Conservation (phyloP, 2,329 filamentous ascomycete species). For the Penicillium rolfsii region DNA sequence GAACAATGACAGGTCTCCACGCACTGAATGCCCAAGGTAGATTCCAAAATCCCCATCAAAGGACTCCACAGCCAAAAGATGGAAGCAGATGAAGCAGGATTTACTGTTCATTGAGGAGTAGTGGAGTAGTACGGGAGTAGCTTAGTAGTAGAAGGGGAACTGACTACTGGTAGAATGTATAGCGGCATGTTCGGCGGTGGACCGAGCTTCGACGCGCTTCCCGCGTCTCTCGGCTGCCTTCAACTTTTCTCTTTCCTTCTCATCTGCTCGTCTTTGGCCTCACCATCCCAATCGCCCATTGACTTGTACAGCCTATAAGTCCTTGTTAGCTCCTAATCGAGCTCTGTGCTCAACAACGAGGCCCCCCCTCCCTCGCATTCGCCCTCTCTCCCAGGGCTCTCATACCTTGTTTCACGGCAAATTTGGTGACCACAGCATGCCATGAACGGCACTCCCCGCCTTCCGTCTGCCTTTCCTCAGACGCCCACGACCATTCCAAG, state of each 20-base stretch:
- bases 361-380: neutral
- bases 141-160: neutral
- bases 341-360: neutral
- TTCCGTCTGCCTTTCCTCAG: constrained; percentile 79
- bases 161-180: constrained; percentile 14
- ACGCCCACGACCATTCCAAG: constrained; percentile 63
- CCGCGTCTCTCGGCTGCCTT: constrained; percentile 31
- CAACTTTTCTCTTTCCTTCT: constrained; percentile 25
- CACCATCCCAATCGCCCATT: neutral
- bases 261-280: constrained; percentile 2
- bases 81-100: neutral
- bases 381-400: constrained; percentile 3
- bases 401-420: constrained; percentile 15
- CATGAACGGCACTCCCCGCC: constrained; percentile 82
- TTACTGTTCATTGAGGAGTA: neutral
- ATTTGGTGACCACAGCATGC: constrained; percentile 56
- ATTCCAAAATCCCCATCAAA: neutral
- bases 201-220: constrained; percentile 34
- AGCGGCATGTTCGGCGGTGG: constrained; percentile 24
- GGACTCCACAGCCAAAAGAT: neutral
- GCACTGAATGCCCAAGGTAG: neutral
- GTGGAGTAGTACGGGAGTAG: neutral
- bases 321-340: neutral
- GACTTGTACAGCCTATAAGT: neutral
- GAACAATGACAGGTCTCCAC: neutral